Evolutionary conservation across 2,329 filamentous ascomycete genomes (phyloP).

Genomic region (Dichotomopilus funicola): DNA sequence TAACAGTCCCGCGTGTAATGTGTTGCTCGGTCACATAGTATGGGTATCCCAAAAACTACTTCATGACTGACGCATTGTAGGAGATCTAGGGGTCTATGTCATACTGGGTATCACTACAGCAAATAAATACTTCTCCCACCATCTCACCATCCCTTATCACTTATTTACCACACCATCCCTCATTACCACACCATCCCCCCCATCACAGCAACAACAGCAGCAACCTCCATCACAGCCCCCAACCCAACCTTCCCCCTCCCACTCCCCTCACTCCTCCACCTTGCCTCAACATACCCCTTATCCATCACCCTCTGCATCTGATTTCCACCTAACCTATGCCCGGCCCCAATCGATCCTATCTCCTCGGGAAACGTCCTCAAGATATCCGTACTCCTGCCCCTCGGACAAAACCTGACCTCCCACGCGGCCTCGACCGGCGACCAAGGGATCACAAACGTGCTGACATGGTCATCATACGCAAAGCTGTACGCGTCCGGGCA

Average conservation of each 20-base stretch:
- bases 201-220: not conserved
- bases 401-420: slow-evolving; percentile 71
- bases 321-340: slow-evolving; percentile 33
- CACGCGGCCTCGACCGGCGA: slow-evolving; percentile 55
- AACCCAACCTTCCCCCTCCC: not conserved
- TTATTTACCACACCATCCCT: not conserved
- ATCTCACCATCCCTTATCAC: not conserved
- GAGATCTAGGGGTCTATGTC: not conserved
- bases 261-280: not conserved
- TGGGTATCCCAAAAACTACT: not conserved
- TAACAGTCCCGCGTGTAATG: not conserved
- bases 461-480: slow-evolving; percentile 54
- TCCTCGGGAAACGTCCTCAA: slow-evolving; percentile 45
- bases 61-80: not conserved
- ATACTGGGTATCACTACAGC: too few relatives aligned
- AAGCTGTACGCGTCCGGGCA: slow-evolving; percentile 84
- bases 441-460: slow-evolving; percentile 58
- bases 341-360: slow-evolving; percentile 41
- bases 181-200: not conserved
- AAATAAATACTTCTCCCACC: not conserved
- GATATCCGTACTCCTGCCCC: slow-evolving; percentile 53
- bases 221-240: not conserved
- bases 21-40: too few relatives aligned
- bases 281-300: slow-evolving; percentile 30
- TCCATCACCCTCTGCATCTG: slow-evolving; percentile 31